Evolutionary conservation across 148 eudicot genomes (phyloP), one percentile per base, ranked within the genome.

Genomic region (Pharnaceum exiguum): DNA sequence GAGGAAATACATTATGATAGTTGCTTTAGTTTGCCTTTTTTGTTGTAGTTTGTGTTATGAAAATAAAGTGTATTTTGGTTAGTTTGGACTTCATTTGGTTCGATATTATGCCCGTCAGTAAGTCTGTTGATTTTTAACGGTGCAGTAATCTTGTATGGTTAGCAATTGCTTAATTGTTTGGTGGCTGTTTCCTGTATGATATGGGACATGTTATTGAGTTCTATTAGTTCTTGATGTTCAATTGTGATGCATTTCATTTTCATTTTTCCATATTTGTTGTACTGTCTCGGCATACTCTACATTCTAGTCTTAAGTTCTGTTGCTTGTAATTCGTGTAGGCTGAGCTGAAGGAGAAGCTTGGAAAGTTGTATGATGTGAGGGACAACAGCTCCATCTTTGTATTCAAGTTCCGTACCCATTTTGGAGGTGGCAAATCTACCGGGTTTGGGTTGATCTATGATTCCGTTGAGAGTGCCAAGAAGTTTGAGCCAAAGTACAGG

Each of bases 341-440:
- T 1, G 88, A 87, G 60, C 59, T 87, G 82, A 87, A 87, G 77
- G 95, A 87, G 29, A 87, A 87, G 24, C 64, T 87, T 26, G 60
- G 85, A 1, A 77, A 77, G 73, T 77, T 87, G 82, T 87, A 87
- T 31, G 87, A 81, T 12, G 95, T 81, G 46, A 77, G 63, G 43
- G 95, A 87, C 32, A 38, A 75, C 3, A 87, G 77, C 47, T 51
- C 87, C 26, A 84, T 87, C 56, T 87, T 84, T 61, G 90, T 87
- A 7, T 87, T 87, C 75, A 82, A 87, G 69, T 87, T 87, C 78
- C 76, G 90, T 39, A 87, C 95, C 21, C 95, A 87, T 51, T 87
- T 87, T 49, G 95, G 95, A 71, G 95, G 95, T 1, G 95, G 95
- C 63, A 87, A 87, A 71, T 87, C 90, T 22, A 84, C 95, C 19